Evolutionary conservation across 768 basidiomycete species (phyloP).

Genomic region (Xerocomus spinulosus): DNA sequence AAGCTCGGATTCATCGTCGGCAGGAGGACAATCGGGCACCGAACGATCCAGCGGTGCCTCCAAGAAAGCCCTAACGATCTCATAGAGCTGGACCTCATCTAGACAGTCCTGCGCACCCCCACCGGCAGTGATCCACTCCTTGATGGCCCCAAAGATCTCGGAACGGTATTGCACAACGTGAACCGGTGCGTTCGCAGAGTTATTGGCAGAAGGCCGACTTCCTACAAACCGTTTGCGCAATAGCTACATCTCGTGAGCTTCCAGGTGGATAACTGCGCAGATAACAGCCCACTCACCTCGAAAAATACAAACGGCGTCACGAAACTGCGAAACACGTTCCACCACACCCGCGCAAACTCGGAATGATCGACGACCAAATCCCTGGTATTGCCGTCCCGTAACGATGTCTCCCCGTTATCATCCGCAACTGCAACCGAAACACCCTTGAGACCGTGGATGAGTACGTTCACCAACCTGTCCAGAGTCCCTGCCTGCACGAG

Average conservation of each 20-base stretch:
- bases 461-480: constrained; percentile 65
- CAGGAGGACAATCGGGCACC: constrained; percentile 35
- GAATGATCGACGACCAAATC: constrained; percentile 66
- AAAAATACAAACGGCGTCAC: constrained; percentile 79
- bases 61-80: constrained; percentile 57
- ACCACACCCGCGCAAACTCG: constrained; percentile 78
- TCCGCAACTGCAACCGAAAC: constrained; percentile 80
- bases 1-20: constrained; percentile 40
- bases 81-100: constrained; percentile 63
- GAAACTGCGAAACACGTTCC: constrained; percentile 79
- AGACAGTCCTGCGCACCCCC: constrained; percentile 77
- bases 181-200: constrained; percentile 40
- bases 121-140: constrained; percentile 68
- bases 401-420: constrained; percentile 81
- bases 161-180: constrained; percentile 49
- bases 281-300: constrained; percentile 50
- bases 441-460: constrained; percentile 72
- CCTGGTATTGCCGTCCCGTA: constrained; percentile 68
- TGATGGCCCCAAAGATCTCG: constrained; percentile 60
- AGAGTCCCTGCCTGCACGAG: constrained; percentile 76
- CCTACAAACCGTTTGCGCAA: constrained; percentile 70
- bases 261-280: not conserved
- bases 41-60: constrained; percentile 50
- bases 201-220: constrained; percentile 40
- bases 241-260: constrained; percentile 41